Evolutionary conservation across 148 eudicot genomes (phyloP).

Genomic region (Fagopyrum homotropicum): DNA sequence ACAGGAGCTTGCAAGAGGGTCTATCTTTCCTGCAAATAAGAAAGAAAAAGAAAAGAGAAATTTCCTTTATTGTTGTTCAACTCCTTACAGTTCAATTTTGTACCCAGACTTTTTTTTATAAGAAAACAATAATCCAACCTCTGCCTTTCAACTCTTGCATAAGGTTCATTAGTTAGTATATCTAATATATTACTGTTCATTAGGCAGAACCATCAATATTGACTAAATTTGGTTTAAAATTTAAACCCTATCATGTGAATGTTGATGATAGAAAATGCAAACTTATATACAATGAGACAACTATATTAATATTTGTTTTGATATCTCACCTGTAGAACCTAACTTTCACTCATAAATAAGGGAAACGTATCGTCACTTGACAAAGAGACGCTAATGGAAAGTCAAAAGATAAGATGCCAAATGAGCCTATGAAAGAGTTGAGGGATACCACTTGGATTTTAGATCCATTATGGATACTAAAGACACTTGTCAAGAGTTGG

Average conservation of each 20-base stretch:
- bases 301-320: background rate
- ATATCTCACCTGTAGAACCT: background rate
- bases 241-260: background rate
- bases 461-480: background rate
- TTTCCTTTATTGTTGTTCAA: background rate
- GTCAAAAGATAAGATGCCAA: background rate
- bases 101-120: background rate
- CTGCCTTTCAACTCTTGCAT: background rate
- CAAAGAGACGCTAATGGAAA: background rate
- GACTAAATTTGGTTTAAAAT: background rate
- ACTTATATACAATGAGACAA: background rate
- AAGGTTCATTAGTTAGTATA: background rate
- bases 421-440: background rate
- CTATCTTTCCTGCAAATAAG: constrained; percentile 57
- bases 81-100: background rate
- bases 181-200: background rate
- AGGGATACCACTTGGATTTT: background rate
- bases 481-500: background rate
- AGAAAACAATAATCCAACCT: background rate
- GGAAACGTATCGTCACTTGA: background rate
- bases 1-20: constrained; percentile 95
- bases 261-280: background rate
- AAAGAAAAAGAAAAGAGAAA: background rate
- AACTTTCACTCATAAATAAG: background rate
- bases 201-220: background rate